A percentile compares a stretch with the other conserved stretches of the same genome.
Evolutionary conservation across 306 rosid species (phyloP).

Genomic region (Ormosia emarginata): DNA sequence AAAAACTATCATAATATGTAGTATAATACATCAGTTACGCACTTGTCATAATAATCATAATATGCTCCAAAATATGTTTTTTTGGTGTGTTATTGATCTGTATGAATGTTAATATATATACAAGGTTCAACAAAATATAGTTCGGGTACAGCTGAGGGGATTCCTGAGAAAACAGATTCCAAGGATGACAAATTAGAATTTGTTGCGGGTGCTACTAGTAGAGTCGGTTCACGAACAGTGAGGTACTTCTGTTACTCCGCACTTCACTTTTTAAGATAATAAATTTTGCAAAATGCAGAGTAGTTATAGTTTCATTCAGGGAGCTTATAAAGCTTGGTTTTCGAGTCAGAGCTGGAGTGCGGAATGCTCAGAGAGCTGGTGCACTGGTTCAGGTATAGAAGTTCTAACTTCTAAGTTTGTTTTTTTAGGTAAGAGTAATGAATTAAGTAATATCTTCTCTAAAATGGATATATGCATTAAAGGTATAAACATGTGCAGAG

Average conservation of each 20-base stretch:
- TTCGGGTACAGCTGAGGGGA: slow-evolving; percentile 34
- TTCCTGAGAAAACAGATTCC: slow-evolving; percentile 38
- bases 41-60: background rate
- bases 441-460: background rate
- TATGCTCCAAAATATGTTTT: slow-evolving; percentile 4
- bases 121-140: slow-evolving; percentile 48
- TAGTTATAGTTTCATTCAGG: slow-evolving; percentile 44
- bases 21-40: too few relatives aligned
- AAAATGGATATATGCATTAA: slow-evolving; percentile 22
- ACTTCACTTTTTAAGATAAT: background rate
- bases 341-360: slow-evolving; percentile 83
- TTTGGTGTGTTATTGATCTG: slow-evolving; percentile 12
- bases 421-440: background rate
- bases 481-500: slow-evolving; percentile 52
- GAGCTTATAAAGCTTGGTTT: slow-evolving; percentile 96
- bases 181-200: slow-evolving; percentile 77
- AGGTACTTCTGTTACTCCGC: slow-evolving; percentile 46
- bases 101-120: slow-evolving; percentile 3
- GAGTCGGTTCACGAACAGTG: slow-evolving; percentile 91
- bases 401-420: background rate
- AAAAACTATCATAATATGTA: too few relatives aligned
- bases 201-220: slow-evolving; percentile 98
- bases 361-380: slow-evolving; percentile 70
- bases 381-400: slow-evolving; percentile 57
- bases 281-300: slow-evolving; percentile 18